Evolutionary conservation across 352 stramenopile genomes (phyloP).

Genomic region (Phytopythium vexans): DNA sequence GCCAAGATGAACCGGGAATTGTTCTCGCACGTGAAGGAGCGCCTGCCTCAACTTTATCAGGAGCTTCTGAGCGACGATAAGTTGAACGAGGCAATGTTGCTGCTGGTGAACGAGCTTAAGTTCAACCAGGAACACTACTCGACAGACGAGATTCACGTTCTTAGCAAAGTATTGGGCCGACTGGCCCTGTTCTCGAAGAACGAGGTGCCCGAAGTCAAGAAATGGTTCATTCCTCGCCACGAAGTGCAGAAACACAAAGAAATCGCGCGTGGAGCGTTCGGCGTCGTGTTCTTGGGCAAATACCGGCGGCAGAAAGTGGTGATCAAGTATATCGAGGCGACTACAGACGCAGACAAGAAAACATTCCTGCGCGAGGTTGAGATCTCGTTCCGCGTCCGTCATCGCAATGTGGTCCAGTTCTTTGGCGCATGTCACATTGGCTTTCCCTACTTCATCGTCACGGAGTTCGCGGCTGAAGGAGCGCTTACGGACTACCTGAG

Average conservation of each 20-base stretch:
- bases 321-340: constrained; percentile 14
- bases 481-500: constrained; percentile 14
- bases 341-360: constrained; percentile 8
- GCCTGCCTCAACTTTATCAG: neutral
- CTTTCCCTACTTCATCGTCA: constrained; percentile 12
- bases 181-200: constrained; percentile 3
- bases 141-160: constrained; percentile 1
- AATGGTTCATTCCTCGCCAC: constrained; percentile 16
- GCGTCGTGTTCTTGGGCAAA: constrained; percentile 8
- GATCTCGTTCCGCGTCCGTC: constrained; percentile 13
- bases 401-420: constrained; percentile 16
- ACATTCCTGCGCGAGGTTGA: constrained; percentile 14
- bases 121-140: constrained; percentile 10
- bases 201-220: constrained; percentile 1
- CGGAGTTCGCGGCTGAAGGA: constrained; percentile 11
- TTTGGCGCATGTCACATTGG: constrained; percentile 19
- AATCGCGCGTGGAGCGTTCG: constrained; percentile 11
- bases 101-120: constrained; percentile 11
- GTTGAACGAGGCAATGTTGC: constrained; percentile 8
- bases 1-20: constrained; percentile 5
- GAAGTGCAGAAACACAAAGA: constrained; percentile 9
- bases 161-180: constrained; percentile 2
- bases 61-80: neutral
- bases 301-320: constrained; percentile 16
- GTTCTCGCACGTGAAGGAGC: neutral